Evolutionary conservation across 768 basidiomycete genomes (phyloP), one percentile per base, ranked within the genome.

Genomic region (Cubamyces lactineus): DNA sequence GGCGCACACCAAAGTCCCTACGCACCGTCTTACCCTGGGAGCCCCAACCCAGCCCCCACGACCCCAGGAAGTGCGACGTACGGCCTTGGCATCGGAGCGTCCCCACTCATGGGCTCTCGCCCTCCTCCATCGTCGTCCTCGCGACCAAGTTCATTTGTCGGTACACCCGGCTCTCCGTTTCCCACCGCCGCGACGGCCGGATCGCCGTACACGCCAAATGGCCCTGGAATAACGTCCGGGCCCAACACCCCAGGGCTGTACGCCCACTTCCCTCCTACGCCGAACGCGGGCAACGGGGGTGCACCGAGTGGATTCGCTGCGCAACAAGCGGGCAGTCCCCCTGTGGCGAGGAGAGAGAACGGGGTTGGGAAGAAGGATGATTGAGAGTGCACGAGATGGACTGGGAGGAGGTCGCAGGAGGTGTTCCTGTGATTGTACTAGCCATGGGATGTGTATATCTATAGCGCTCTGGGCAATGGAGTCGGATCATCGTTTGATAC

Each of bases 191-290:
- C 73, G 17, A 72, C 74, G 1, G 48, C 57, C 1, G 71, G 70
- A 34, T 72, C 70, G 41, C 68, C 70, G 28, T 66, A 56, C 61
- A 51, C 39, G 24, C 53, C 51, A 15, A 46, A 49, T n/a, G 48
- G 53, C 17, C 40, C 54, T 1, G 63, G 66, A 47, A 45, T 57
- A 43, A 62, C 61, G 46, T 67, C 64, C 45, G 66, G 59, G 24
- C 63, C 67, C 7, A 58, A 47, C 30, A 59, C 65, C 12, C 48
- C 67, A 7, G 67, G 65, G 46, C 39, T 67, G 40, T 75, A 72
- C 59, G 60, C 67, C 19, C 67, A 73, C 48, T 77, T 79, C 71
- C 76, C 75, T 19, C 75, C 73, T 1, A 76, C 76, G 50, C 76
- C 75, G 3, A 71, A 69, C 39, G 67, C 74, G n/a, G 68, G 62